Percentiles rank a stretch among this genome's conserved stretches.
Conservation (phyloP, 2,329 filamentous ascomycete genomes). For the Aspergillus oerlinghausenensis region DNA sequence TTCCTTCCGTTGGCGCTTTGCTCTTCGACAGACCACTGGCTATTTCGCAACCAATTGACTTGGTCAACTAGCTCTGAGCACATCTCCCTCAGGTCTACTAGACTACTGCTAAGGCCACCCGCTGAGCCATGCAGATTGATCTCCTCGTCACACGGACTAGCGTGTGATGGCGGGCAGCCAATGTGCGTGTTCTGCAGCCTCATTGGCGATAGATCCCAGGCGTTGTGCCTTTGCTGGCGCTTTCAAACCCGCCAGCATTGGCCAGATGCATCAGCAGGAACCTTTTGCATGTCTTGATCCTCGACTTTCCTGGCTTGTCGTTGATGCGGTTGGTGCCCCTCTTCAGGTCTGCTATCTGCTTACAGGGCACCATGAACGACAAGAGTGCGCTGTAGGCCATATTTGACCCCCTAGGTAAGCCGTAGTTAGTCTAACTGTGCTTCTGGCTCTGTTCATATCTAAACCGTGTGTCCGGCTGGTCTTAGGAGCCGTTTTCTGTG, state of each 20-base stretch:
- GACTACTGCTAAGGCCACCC: slow-evolving; percentile 3
- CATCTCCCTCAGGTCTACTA: background rate
- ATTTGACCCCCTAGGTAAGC: background rate
- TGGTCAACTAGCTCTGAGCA: background rate
- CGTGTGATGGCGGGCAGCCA: slow-evolving; percentile 29
- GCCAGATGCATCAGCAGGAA: slow-evolving; percentile 30
- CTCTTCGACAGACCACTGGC: background rate
- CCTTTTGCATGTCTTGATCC: slow-evolving; percentile 20
- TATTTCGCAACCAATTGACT: background rate
- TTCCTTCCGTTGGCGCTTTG: slow-evolving; percentile 9
- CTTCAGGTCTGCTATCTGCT: slow-evolving; percentile 13
- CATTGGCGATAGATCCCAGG: slow-evolving; percentile 25
- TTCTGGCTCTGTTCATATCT: slow-evolving; percentile 23
- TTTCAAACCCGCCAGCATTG: slow-evolving; percentile 31
- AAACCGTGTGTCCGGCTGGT: slow-evolving; percentile 21
- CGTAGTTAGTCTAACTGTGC: background rate
- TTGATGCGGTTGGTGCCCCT: slow-evolving; percentile 22
- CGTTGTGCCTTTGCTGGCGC: slow-evolving; percentile 26
- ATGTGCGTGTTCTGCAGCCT: slow-evolving; percentile 13
- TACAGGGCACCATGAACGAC: slow-evolving; percentile 14
- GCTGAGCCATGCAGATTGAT: slow-evolving; percentile 25
- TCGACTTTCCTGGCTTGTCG: slow-evolving; percentile 14
- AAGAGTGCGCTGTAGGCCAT: slow-evolving; percentile 9
- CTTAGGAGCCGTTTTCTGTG: slow-evolving; percentile 15
- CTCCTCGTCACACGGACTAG: slow-evolving; percentile 30